Conservation (phyloP, 2,329 filamentous ascomycete genomes). For the Pyricularia grisea region DNA sequence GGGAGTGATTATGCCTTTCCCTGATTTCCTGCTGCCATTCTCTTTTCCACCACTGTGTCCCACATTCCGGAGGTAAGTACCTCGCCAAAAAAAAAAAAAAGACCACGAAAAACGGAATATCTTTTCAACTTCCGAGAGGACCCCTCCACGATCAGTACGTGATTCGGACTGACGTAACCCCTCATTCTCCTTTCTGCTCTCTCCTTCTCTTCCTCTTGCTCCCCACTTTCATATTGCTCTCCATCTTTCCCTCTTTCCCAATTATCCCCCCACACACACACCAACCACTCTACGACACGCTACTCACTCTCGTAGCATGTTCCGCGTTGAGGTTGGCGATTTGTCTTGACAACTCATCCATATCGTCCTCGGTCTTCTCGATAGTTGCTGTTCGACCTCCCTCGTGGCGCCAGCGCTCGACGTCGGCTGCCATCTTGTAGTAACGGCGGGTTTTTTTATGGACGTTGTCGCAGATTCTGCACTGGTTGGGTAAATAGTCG, state of each 20-base stretch:
- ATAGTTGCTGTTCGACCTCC: constrained; percentile 67
- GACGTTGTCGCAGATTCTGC: constrained; percentile 82
- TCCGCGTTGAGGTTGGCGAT: constrained; percentile 35
- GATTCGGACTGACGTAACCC: neutral
- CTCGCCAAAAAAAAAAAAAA: neutral
- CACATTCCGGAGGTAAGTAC: neutral
- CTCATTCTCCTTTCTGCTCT: neutral
- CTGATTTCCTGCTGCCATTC: neutral
- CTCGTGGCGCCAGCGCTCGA: constrained; percentile 69
- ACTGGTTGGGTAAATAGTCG: constrained; percentile 52
- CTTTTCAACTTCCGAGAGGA: neutral
- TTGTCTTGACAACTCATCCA: constrained; percentile 54
- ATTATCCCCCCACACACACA: neutral
- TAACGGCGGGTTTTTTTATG: constrained; percentile 73
- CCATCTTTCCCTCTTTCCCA: neutral
- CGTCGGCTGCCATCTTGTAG: constrained; percentile 63
- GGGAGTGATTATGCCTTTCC: neutral
- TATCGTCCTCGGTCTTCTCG: constrained; percentile 60
- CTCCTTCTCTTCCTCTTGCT: neutral
- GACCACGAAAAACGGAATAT: neutral
- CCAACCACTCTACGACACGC: constrained; percentile 20
- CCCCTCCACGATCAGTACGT: neutral
- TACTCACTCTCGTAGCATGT: constrained; percentile 29
- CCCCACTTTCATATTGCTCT: neutral
- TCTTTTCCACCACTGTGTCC: neutral